phyloP scores from a whole-genome alignment of 768 basidiomycete species.

The Cubamyces lactineus region DNA sequence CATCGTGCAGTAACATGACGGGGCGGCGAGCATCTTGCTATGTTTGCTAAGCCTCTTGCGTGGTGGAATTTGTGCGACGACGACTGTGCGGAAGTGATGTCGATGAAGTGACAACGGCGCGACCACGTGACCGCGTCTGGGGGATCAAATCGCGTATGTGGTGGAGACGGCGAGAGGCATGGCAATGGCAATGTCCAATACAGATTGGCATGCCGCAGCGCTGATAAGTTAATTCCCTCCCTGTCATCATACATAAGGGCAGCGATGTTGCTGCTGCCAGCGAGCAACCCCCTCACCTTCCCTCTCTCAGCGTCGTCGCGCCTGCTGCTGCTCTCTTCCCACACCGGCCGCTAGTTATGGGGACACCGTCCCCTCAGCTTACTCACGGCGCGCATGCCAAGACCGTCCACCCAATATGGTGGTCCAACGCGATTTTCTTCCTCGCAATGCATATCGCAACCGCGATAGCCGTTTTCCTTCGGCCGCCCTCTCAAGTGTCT shows the following conservation, averaged over 20 bases:
- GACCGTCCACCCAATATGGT: slow-evolving; percentile 49
- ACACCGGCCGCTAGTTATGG: slow-evolving; percentile 1
- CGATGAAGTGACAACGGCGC: neutral
- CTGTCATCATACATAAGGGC: neutral
- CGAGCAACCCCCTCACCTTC: neutral
- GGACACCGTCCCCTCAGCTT: neutral
- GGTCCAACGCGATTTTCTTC: slow-evolving; percentile 64
- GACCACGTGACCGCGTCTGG: slow-evolving; percentile 22
- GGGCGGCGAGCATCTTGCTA: too few species aligned
- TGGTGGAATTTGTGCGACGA: too few species aligned
- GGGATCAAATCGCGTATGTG: slow-evolving; percentile 12
- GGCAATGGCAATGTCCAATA: too few species aligned
- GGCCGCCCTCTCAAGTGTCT: slow-evolving; percentile 50
- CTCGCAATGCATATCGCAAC: slow-evolving; percentile 60
- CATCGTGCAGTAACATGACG: too few species aligned
- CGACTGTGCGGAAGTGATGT: too few species aligned
- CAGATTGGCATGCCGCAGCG: too few species aligned
- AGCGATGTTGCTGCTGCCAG: neutral
- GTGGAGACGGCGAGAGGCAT: too few species aligned
- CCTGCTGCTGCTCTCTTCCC: neutral
- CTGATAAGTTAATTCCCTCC: too few species aligned
- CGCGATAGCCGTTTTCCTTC: slow-evolving; percentile 50
- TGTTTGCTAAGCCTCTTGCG: too few species aligned
- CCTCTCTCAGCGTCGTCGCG: neutral
- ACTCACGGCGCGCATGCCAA: neutral